Base-by-base conservation (phyloP, 164 flowering plant genomes). In the Nymphaea colorata region DNA sequence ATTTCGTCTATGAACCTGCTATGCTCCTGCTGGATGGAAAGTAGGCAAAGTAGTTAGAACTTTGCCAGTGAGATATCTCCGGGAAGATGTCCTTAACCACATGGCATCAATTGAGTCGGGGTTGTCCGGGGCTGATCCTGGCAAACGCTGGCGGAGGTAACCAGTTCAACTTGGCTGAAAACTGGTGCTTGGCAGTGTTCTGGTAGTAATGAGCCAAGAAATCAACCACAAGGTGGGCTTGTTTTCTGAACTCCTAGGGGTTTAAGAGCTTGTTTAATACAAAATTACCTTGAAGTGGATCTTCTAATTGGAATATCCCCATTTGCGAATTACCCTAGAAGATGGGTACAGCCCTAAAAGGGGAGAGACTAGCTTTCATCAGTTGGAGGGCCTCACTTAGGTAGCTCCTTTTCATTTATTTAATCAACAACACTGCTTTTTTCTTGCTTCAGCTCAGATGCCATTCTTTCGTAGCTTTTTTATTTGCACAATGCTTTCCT, bases 31-130 rank as follows among this genome's bases (percentile, higher is more conserved):
- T 80, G 3, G 84, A 73, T 6, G 84, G 88, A 68, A 80, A 87
- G 76, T 82, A 85, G 4, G 87, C 92, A 59, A 76, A 89, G 70
- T 73, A 81, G 64, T 81, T 81, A 0, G 90, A 91, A 68, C 90
- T 88, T 61, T 80, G 84, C 94, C 94, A 86, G 57, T 85, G 91
- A 0, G 89, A 85, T 2, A 88, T n/a, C 0, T 89, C 94, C 1
- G 91, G 93, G 6, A 88, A 59, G 3, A 88, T 84, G 12, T 83
- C 66, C 0, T 64, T 71, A 25, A 76, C 73, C 7, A 86, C 78
- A 85, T 81, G 16, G 73, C 71, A 44, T 86, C 88, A 2, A 84
- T 69, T 11, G 87, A 67, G 62, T 87, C 88, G 2, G 87, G 82
- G 42, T 71, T 53, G 43, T 77, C 10, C 0, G 93, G 90, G 41